phyloP scores from a whole-genome alignment of 108 stramenopile species.

The Nitzschia putrida region DNA sequence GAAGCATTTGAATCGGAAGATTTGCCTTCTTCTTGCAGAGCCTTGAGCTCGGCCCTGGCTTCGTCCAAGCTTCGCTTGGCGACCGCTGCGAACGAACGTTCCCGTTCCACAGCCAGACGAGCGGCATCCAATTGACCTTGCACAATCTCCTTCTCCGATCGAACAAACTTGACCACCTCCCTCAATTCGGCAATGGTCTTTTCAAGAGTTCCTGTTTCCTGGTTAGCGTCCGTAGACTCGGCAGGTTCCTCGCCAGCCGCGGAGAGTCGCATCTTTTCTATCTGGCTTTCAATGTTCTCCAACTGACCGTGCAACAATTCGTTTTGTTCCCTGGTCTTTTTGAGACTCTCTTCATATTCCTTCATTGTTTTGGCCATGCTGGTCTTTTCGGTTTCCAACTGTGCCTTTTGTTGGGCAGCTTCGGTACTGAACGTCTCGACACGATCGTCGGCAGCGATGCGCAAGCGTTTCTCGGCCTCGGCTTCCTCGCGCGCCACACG shows the following conservation, averaged over 20 bases:
- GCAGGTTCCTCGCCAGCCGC: constrained; percentile 26
- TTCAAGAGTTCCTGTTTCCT: constrained; percentile 28
- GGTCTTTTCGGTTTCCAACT: constrained; percentile 59
- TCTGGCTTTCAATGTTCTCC: constrained; percentile 54
- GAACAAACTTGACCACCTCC: constrained; percentile 77
- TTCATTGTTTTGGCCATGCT: constrained; percentile 44
- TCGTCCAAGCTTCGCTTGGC: constrained; percentile 80
- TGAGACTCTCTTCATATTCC: constrained; percentile 58
- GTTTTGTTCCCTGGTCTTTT: constrained; percentile 70
- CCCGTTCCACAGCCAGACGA: constrained; percentile 70
- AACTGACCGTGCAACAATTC: constrained; percentile 79
- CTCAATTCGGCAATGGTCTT: constrained; percentile 71
- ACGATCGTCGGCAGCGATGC: constrained; percentile 57
- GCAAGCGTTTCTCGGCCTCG: constrained; percentile 50
- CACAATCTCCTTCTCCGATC: constrained; percentile 76
- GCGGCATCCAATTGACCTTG: constrained; percentile 76
- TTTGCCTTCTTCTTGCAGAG: constrained; percentile 40
- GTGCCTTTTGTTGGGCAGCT: constrained; percentile 46
- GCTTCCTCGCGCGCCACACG: constrained; percentile 62
- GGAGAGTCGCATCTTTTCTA: constrained; percentile 55
- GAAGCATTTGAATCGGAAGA: not conserved
- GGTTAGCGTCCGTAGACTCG: not conserved
- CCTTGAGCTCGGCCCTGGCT: constrained; percentile 72
- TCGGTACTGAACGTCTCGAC: constrained; percentile 44
- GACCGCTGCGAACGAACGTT: constrained; percentile 66